phyloP scores from a whole-genome alignment of 2,329 filamentous ascomycete genomes.

The Shiraia bambusicola region DNA sequence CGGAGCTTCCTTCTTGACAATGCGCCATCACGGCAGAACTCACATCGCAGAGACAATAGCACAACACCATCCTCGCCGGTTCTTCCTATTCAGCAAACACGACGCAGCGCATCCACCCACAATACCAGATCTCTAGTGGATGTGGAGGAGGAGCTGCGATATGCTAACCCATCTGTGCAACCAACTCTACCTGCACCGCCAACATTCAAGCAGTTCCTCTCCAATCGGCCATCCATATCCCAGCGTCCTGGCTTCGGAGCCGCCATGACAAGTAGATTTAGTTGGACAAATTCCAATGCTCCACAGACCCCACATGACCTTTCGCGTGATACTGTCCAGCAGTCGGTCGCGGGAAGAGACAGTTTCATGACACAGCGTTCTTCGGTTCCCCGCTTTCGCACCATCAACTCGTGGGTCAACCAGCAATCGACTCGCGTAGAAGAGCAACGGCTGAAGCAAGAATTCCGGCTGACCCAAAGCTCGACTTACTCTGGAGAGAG shows the following conservation, averaged over 20 bases:
- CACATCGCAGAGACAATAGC: slow-evolving; percentile 33
- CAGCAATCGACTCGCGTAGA: slow-evolving; percentile 43
- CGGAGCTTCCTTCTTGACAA: slow-evolving; percentile 33
- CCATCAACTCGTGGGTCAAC: slow-evolving; percentile 46
- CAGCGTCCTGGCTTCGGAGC: slow-evolving; percentile 29
- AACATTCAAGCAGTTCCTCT: slow-evolving; percentile 43
- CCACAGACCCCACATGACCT: slow-evolving; percentile 43
- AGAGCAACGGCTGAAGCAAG: slow-evolving; percentile 38
- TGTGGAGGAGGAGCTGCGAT: slow-evolving; percentile 26
- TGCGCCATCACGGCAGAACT: slow-evolving; percentile 25
- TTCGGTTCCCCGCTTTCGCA: slow-evolving; percentile 44
- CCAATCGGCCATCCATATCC: slow-evolving; percentile 38
- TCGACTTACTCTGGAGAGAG: slow-evolving; percentile 28
- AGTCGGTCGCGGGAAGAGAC: slow-evolving; percentile 29
- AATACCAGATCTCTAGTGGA: slow-evolving; percentile 34
- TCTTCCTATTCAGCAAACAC: slow-evolving; percentile 29
- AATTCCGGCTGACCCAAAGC: slow-evolving; percentile 35
- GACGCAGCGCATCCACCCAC: slow-evolving; percentile 33
- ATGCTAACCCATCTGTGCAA: slow-evolving; percentile 20
- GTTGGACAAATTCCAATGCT: slow-evolving; percentile 46
- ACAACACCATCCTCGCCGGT: slow-evolving; percentile 35
- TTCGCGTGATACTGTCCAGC: slow-evolving; percentile 27
- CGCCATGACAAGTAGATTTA: slow-evolving; percentile 38
- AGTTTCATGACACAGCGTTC: slow-evolving; percentile 41
- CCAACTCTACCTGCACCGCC: slow-evolving; percentile 34